phyloP scores from a whole-genome alignment of 2,329 filamentous ascomycete species.

The Hansfordia pulvinata region DNA sequence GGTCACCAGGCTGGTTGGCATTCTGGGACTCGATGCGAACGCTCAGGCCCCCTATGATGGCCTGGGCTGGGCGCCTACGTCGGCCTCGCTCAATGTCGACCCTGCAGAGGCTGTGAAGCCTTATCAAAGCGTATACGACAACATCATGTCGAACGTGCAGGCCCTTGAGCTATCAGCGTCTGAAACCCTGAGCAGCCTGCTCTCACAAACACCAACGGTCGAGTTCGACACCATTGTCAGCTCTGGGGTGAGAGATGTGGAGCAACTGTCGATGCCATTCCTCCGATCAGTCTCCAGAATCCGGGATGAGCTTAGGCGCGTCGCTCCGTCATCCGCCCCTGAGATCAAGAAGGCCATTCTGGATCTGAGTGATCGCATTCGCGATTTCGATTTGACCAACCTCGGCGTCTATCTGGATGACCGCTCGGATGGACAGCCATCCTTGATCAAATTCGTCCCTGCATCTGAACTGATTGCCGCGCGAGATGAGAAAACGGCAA shows the following conservation, averaged over 20 bases:
- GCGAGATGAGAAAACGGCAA: slow-evolving; percentile 43
- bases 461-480: slow-evolving; percentile 42
- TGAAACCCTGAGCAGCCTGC: slow-evolving; percentile 25
- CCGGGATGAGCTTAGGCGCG: slow-evolving; percentile 46
- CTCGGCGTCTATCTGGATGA: slow-evolving; percentile 84
- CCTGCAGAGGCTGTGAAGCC: slow-evolving; percentile 31
- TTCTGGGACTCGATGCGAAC: slow-evolving; percentile 65
- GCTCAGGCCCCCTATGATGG: slow-evolving; percentile 39
- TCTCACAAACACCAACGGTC: slow-evolving; percentile 25
- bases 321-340: slow-evolving; percentile 31
- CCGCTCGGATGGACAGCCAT: slow-evolving; percentile 48
- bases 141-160: slow-evolving; percentile 30
- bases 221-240: slow-evolving; percentile 33
- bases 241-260: slow-evolving; percentile 33
- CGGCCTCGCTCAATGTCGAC: slow-evolving; percentile 23
- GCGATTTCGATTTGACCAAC: slow-evolving; percentile 69
- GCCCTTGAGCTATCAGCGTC: slow-evolving; percentile 32
- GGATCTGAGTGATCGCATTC: slow-evolving; percentile 62
- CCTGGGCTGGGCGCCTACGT: slow-evolving; percentile 37
- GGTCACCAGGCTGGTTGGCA: slow-evolving; percentile 72
- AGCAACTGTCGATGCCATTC: slow-evolving; percentile 40
- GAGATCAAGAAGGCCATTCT: slow-evolving; percentile 60
- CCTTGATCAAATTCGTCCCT: slow-evolving; percentile 57
- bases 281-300: slow-evolving; percentile 39
- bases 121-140: slow-evolving; percentile 29